Evolutionary conservation across 2,329 filamentous ascomycete species (phyloP), one percentile per base, ranked within the genome.

Genomic region (Daldinia eschscholtzii): DNA sequence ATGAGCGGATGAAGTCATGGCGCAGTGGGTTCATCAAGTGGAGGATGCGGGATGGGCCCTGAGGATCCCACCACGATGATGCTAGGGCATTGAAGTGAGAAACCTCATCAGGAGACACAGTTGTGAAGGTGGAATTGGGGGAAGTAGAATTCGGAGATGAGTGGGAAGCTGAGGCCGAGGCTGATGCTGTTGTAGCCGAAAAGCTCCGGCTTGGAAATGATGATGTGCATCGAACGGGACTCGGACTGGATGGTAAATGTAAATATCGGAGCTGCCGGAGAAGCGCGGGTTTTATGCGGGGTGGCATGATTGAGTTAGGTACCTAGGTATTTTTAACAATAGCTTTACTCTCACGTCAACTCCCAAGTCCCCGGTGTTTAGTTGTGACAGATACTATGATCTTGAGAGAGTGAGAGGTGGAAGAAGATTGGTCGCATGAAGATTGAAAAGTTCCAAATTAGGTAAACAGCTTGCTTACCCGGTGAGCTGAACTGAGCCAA

Each of bases 21-120:
- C 96, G 94, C 52, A 97, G 88, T 1, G 96, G 96, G 82, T 99
- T 98, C 95, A 99, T 98, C 73, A 97, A 91, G 81, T 99, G 96
- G 1, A 99, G 89, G 65, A 98, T 89, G 42, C 95, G 90, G 3
- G 94, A 98, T 6, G 95, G 91, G 58, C 96, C 96, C 78, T 97
- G 90, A 1, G 95, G 93, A 81, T 98, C 94, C 96, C 96, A 99
- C 96, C 96, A 99, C 76, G 91, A 91, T 72, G 92, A 93, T 72
- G 96, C 96, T 76, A 99, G 93, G 70, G 90, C 89, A 77, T 94
- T 94, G 87, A 99, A 99, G 84, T 99, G 96, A 18, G 92, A 92
- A 72, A 99, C 89, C 83, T 99, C 95, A 73, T 91, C 88, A 60
- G 92, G 88, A 76, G 97, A 97, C 81, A 99, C 93, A 62, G 93